These are phyloP conservation scores for Apiotrichum akiyoshidainum DNA, from an alignment of 1,284 basidiomycete genomes.

Conservation along the genomic window DNA sequence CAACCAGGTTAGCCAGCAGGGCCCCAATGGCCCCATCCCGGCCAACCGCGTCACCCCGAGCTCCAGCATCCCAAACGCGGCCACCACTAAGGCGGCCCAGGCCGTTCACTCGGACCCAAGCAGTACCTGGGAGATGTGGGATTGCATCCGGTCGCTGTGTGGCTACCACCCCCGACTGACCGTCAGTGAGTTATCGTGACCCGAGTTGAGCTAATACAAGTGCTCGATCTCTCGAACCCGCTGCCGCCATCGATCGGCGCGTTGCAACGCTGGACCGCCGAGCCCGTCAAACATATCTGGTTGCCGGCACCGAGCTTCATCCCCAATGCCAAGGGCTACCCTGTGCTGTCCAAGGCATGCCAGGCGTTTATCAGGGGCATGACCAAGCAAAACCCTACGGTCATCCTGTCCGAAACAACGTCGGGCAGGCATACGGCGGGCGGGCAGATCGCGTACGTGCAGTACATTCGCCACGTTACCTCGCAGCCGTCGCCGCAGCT, in stretches of 20 bases:
- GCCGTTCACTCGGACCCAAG: constrained; percentile 58
- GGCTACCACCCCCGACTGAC: constrained; percentile 78
- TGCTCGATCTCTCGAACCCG: constrained; percentile 83
- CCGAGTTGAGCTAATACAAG: constrained; percentile 51
- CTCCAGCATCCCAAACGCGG: constrained; percentile 38
- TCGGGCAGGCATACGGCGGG: constrained; percentile 68
- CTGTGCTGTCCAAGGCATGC: constrained; percentile 87
- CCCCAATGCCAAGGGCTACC: constrained; percentile 93
- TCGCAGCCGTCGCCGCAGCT: constrained; percentile 56
- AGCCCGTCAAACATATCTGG: constrained; percentile 82
- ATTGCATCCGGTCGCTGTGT: constrained; percentile 82
- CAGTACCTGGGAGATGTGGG: constrained; percentile 98
- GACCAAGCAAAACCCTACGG: constrained; percentile 77
- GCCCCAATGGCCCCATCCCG: not conserved
- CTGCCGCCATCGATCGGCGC: constrained; percentile 71
- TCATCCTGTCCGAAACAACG: constrained; percentile 71
- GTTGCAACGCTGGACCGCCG: constrained; percentile 82
- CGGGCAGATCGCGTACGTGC: constrained; percentile 80
- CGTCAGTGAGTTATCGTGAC: constrained; percentile 59
- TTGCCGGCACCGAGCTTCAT: constrained; percentile 88
- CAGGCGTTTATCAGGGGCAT: constrained; percentile 83
- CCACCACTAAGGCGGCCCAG: not conserved
- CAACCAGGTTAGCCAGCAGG: constrained; percentile 6
- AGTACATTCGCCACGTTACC: constrained; percentile 82
- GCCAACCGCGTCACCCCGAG: constrained; percentile 15